A percentile compares a stretch with the other conserved stretches of the same genome.
These are phyloP conservation scores for Yamadazyma kitorensis DNA, from an alignment of 805 yeast genomes.

Conservation along the genomic window DNA sequence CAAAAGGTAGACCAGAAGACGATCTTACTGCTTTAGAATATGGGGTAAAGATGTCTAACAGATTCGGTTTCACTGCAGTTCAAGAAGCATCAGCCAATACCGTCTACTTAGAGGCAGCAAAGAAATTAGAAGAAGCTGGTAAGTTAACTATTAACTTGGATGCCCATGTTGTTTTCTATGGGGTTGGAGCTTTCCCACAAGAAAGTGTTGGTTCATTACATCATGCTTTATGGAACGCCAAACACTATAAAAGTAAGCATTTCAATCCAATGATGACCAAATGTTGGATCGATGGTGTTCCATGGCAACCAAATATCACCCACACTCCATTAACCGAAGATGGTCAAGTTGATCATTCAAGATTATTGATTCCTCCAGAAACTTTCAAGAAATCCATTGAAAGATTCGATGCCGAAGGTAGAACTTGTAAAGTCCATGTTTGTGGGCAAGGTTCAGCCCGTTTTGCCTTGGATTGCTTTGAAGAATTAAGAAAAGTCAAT, in stretches of 20 bases:
- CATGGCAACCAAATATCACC: conserved; percentile 21
- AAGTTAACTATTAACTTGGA: conserved; percentile 18
- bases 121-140: conserved; percentile 16
- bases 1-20: conserved; percentile 19
- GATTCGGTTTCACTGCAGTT: conserved; percentile 22
- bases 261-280: conserved; percentile 21
- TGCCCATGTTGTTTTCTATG: conserved; percentile 23
- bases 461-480: conserved; percentile 22
- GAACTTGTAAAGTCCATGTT: conserved; percentile 20
- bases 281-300: conserved; percentile 25
- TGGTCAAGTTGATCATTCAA: conserved; percentile 14
- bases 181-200: conserved; percentile 21
- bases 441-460: conserved; percentile 22
- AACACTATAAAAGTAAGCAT: conserved; percentile 19
- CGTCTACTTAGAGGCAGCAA: conserved; percentile 21
- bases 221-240: conserved; percentile 18
- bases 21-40: conserved; percentile 18
- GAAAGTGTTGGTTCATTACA: conserved; percentile 20
- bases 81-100: conserved; percentile 25
- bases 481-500: conserved; percentile 18
- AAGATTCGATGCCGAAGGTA: conserved; percentile 21
- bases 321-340: conserved; percentile 19
- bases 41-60: conserved; percentile 21
- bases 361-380: conserved; percentile 21
- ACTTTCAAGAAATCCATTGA: conserved; percentile 21